Evolutionary conservation across 257 asterid genomes (phyloP).

Genomic region (Haberlea rhodopensis): DNA sequence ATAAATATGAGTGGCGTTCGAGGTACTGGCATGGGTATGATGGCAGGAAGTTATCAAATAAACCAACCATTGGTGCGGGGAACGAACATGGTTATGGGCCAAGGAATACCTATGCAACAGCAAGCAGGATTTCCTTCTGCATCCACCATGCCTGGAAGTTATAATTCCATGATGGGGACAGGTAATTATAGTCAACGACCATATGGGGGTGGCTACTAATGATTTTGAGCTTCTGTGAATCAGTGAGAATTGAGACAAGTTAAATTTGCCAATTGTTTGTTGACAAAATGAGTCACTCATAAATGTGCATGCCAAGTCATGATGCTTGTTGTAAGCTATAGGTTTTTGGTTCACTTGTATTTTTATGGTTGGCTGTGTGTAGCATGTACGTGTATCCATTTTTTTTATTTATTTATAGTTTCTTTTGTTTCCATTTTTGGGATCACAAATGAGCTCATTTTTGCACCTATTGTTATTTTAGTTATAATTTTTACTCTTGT

Average conservation of each 20-base stretch:
- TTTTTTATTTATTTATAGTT: constrained; percentile 35
- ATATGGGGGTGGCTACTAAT: constrained; percentile 75
- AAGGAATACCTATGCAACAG: constrained; percentile 45
- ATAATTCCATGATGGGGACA: constrained; percentile 64
- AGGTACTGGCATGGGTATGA: constrained; percentile 33
- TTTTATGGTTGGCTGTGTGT: constrained; percentile 33
- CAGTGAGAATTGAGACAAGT: constrained; percentile 8
- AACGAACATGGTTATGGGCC: no score
- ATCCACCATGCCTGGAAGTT: constrained; percentile 51
- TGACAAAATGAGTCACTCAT: constrained; percentile 27
- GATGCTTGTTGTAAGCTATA: constrained; percentile 24
- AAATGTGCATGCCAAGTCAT: constrained; percentile 26
- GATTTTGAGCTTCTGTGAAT: constrained; percentile 22
- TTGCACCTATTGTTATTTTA: no score
- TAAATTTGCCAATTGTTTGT: constrained; percentile 21
- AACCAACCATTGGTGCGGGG: constrained; percentile 48
- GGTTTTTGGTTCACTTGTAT: constrained; percentile 32
- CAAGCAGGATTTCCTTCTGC: constrained; percentile 67
- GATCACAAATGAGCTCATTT: no score
- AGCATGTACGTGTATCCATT: constrained; percentile 38
- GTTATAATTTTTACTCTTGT: no score
- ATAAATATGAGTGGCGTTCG: constrained; percentile 42
- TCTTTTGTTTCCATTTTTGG: no score
- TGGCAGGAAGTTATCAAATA: constrained; percentile 42
- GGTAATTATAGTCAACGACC: constrained; percentile 70